phyloP scores from a whole-genome alignment of 148 eudicot genomes.

The Agrostemma githago region DNA sequence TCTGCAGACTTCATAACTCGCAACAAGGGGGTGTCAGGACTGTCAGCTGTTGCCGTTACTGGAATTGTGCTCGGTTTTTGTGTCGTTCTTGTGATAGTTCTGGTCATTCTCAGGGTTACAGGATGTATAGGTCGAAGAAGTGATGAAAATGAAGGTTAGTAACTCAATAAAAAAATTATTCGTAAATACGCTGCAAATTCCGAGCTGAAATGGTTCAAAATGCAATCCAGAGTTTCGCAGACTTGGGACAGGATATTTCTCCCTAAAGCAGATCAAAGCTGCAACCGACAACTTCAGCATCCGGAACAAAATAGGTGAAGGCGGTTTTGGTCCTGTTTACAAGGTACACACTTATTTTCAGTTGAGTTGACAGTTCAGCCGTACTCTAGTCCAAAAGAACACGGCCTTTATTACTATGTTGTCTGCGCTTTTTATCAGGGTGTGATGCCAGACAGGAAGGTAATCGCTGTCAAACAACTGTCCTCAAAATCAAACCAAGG shows the following conservation, averaged over 20 bases:
- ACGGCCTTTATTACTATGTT: background rate
- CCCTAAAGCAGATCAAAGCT: conserved; percentile 63
- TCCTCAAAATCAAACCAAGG: conserved; percentile 79
- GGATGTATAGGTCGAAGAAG: conserved; percentile 44
- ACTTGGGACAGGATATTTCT: conserved; percentile 65
- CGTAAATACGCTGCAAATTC: background rate
- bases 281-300: conserved; percentile 61
- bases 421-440: conserved; percentile 36
- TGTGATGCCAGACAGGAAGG: conserved; percentile 51
- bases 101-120: conserved; percentile 33
- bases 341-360: conserved; percentile 38
- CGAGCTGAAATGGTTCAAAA: background rate
- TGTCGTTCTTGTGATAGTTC: conserved; percentile 30
- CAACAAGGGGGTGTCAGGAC: conserved; percentile 14
- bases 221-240: conserved; percentile 44
- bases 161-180: too few relatives aligned
- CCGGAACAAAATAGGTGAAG: conserved; percentile 79
- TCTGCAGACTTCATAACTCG: conserved; percentile 45
- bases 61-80: conserved; percentile 52
- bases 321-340: conserved; percentile 87
- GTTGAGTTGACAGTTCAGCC: too few relatives aligned
- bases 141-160: conserved; percentile 29
- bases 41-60: conserved; percentile 53
- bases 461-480: conserved; percentile 82
- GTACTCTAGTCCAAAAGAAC: too few relatives aligned